Percentiles rank a stretch among this genome's conserved stretches.
Conservation (phyloP, 495 filamentous ascomycete species). For the Penicillium cinerascens region DNA sequence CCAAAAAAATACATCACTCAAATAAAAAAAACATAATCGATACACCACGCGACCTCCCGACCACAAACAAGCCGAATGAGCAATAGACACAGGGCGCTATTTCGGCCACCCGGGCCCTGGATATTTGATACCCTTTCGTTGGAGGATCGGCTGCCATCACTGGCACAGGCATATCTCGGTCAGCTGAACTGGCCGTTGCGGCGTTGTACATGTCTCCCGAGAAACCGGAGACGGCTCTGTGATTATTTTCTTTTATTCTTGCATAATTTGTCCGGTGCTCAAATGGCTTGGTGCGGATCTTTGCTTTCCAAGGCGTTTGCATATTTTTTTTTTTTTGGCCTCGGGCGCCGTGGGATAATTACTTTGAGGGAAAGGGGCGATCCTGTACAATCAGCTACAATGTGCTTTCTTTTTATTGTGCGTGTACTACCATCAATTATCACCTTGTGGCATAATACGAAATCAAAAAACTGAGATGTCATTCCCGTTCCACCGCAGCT, state of each 20-base stretch:
- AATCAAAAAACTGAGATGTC: conserved; percentile 1
- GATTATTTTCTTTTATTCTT: conserved; percentile 20
- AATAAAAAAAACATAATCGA: conserved; percentile 3
- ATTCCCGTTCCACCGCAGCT: background rate
- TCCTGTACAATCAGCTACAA: conserved; percentile 29
- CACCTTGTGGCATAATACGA: conserved; percentile 20
- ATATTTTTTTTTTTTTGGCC: conserved; percentile 16
- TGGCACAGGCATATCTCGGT: conserved; percentile 22
- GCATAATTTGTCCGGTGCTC: conserved; percentile 28
- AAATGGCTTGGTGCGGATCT: conserved; percentile 18
- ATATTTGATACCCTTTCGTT: conserved; percentile 26
- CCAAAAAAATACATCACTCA: conserved; percentile 10
- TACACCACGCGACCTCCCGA: background rate
- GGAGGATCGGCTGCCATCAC: conserved; percentile 17
- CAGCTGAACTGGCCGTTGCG: conserved; percentile 26
- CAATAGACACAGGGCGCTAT: background rate
- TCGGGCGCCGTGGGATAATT: conserved; percentile 21
- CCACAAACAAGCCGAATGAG: conserved; percentile 4
- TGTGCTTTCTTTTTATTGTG: conserved; percentile 11
- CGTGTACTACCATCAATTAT: conserved; percentile 20
- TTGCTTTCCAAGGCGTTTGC: conserved; percentile 23
- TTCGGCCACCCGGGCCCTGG: conserved; percentile 4
- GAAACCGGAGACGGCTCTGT: conserved; percentile 14
- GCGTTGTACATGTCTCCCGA: conserved; percentile 37
- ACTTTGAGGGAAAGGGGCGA: conserved; percentile 15